A percentile compares a stretch with the other conserved stretches of the same genome.
These are phyloP conservation scores for Hemileccinum rubropunctum DNA, from an alignment of 768 basidiomycete genomes.

Conservation along the genomic window DNA sequence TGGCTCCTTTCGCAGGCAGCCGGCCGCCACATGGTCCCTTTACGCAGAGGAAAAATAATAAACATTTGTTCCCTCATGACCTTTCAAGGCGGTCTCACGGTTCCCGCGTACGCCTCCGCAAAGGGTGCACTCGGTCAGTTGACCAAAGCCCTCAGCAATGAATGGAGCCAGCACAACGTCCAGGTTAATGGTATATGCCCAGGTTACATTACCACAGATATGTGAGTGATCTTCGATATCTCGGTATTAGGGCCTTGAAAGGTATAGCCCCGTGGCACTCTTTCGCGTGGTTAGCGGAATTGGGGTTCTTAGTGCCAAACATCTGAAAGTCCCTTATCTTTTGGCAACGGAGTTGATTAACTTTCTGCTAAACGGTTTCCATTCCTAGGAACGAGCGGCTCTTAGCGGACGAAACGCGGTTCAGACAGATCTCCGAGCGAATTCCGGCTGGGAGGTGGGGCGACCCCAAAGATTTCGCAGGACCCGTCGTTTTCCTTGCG, in stretches of 20 bases:
- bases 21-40: conserved; percentile 86
- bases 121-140: conserved; percentile 85
- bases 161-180: conserved; percentile 87
- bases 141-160: conserved; percentile 89
- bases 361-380: conserved; percentile 13
- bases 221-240: conserved; percentile 45
- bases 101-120: conserved; percentile 90
- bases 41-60: conserved; percentile 67
- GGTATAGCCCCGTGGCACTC: conserved; percentile 6
- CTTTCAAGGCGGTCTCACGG: conserved; percentile 59
- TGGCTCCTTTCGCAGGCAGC: conserved; percentile 85
- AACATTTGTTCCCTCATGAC: conserved; percentile 58
- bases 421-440: conserved; percentile 66
- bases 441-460: conserved; percentile 73
- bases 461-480: conserved; percentile 61
- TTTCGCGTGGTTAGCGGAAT: conserved; percentile 3
- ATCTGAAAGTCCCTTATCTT: conserved; percentile 2
- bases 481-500: conserved; percentile 64
- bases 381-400: conserved; percentile 59
- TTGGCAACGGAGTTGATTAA: conserved; percentile 2
- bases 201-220: conserved; percentile 88
- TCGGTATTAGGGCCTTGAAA: conserved; percentile 2
- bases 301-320: conserved; percentile 8
- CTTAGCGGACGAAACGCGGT: conserved; percentile 57
- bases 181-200: conserved; percentile 89